Base-by-base conservation (phyloP, 2,329 filamentous ascomycete genomes). In the Thelonectria rubi region DNA sequence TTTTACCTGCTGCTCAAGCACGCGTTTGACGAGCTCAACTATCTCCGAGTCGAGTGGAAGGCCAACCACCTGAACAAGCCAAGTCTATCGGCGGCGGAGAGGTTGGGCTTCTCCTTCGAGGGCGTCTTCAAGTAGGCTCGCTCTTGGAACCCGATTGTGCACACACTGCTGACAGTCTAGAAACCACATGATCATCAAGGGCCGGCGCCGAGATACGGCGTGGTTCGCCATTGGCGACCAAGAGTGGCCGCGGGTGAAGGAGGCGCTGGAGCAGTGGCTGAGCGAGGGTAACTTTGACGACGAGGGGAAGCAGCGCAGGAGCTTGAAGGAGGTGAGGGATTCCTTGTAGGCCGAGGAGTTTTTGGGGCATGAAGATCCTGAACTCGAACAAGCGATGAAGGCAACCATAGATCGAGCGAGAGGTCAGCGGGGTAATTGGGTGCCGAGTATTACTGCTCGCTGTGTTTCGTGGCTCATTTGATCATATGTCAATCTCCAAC, bases 11-110 rank as follows among this genome's bases (percentile, higher is more conserved):
- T 88, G n/a, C 78, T 85, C 45, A 76, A 76, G 39, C 77, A 86
- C 56, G 80, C 81, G 0, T 85, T 90, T 65, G 69, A 84, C 3
- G 77, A 80, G 2, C 70, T 89, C 20, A 79, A 82, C 0, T 88
- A 86, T 69, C 73, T 82, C 3, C 77, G 88, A 8, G 81, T 88
- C 4, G 87, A 89, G 72, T 90, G 88, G 87, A 90, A 90, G 68
- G 86, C 85, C 55, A 82, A 90, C 69, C 66, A 78, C 15, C 74
- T 86, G 11, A 90, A 90, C 69, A 76, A 67, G 37, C 77, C 81
- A 0, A 88, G 85, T 46, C 75, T 79, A 14, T 75, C 80, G 4
- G 87, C 88, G 0, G 88, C 88, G 0, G 58, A 75, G 65, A 76
- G 88, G 2, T 71, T 88, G 9, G 88, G 88, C 0, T 90, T 89